Conservation (phyloP, 2,329 filamentous ascomycete species). For the Chrysoporthe cubensis region DNA sequence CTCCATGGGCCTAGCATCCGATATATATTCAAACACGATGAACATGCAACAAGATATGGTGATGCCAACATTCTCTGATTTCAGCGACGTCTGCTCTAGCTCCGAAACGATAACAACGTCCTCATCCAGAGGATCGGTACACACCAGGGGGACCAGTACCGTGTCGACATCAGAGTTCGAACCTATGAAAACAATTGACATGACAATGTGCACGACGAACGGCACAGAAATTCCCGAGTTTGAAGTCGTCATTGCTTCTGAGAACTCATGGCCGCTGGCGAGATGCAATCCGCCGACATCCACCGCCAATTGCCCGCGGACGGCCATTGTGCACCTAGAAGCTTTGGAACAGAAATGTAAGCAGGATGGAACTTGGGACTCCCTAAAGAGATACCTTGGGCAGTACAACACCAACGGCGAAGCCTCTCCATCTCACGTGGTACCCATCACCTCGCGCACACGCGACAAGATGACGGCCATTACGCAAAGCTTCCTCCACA, state of each 20-base stretch:
- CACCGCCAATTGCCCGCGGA: slow-evolving; percentile 51
- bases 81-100: slow-evolving; percentile 46
- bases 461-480: slow-evolving; percentile 74
- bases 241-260: slow-evolving; percentile 51
- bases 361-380: slow-evolving; percentile 51
- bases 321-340: slow-evolving; percentile 56
- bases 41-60: slow-evolving; percentile 41
- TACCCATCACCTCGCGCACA: slow-evolving; percentile 53
- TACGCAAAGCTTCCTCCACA: slow-evolving; percentile 71
- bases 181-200: slow-evolving; percentile 38
- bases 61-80: slow-evolving; percentile 43
- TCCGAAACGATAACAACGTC: slow-evolving; percentile 47
- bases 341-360: slow-evolving; percentile 55
- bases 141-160: slow-evolving; percentile 53
- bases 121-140: slow-evolving; percentile 48
- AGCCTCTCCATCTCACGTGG: slow-evolving; percentile 44
- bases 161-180: slow-evolving; percentile 47
- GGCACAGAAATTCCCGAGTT: slow-evolving; percentile 48
- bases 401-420: slow-evolving; percentile 41
- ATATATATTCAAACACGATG: slow-evolving; percentile 43
- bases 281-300: slow-evolving; percentile 52
- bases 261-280: slow-evolving; percentile 56
- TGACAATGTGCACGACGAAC: slow-evolving; percentile 34
- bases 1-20: slow-evolving; percentile 43
- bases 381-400: slow-evolving; percentile 48